These are phyloP conservation scores for Hypomontagnella submonticulosa DNA, from an alignment of 495 filamentous ascomycete species.

Conservation along the genomic window DNA sequence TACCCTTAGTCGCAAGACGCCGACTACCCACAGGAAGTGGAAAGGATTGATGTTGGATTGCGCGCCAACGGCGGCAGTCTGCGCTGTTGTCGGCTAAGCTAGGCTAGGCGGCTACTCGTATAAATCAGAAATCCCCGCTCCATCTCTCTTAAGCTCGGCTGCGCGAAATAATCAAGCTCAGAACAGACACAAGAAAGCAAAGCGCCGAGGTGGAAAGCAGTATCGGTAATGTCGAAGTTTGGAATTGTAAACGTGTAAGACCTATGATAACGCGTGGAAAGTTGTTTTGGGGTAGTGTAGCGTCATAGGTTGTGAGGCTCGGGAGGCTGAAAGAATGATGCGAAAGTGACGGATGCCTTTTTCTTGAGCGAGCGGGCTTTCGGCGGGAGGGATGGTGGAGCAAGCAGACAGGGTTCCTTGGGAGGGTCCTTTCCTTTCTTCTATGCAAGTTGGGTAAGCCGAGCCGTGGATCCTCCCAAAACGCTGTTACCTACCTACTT, in stretches of 20 bases:
- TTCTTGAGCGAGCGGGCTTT: conserved; percentile 5
- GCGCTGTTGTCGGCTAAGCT: conserved; percentile 24
- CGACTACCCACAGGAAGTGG: conserved; percentile 25
- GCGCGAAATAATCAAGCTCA: conserved; percentile 35
- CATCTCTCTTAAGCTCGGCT: conserved; percentile 35
- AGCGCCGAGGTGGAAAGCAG: neutral
- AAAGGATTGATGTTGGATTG: conserved; percentile 16
- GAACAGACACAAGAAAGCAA: neutral
- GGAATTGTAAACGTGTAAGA: neutral
- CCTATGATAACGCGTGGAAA: conserved; percentile 11
- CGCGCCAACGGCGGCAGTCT: conserved; percentile 17
- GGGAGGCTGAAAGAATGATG: conserved; percentile 32
- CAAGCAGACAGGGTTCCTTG: conserved; percentile 7
- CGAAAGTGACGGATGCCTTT: conserved; percentile 4
- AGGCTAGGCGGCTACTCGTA: conserved; percentile 35
- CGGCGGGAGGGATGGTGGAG: conserved; percentile 31
- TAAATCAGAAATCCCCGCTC: conserved; percentile 35
- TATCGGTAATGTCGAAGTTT: conserved; percentile 4
- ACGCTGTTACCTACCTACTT: conserved; percentile 5
- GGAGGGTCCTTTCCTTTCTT: too few species aligned
- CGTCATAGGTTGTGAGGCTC: conserved; percentile 25
- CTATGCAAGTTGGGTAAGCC: conserved; percentile 20
- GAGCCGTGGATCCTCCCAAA: conserved; percentile 19
- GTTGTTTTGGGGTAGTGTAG: conserved; percentile 1
- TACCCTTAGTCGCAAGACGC: conserved; percentile 18